These are phyloP conservation scores for Aristolochia californica DNA, from an alignment of 164 flowering plant genomes.

Conservation along the genomic window DNA sequence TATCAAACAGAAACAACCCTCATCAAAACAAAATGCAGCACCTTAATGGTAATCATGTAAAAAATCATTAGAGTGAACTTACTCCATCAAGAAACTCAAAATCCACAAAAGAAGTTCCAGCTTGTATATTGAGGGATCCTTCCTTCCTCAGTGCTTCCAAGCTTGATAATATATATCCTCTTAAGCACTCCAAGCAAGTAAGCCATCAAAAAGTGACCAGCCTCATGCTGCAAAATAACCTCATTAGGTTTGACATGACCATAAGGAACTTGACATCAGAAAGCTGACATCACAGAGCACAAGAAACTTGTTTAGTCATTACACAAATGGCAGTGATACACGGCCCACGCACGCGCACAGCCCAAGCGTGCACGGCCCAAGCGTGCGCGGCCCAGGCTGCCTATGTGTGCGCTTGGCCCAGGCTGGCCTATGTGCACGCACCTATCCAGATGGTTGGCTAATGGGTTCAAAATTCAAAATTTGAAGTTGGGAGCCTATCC, in stretches of 20 bases:
- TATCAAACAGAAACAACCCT: too few relatives aligned
- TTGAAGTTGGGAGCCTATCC: too few relatives aligned
- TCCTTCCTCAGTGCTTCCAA: slow-evolving; percentile 67
- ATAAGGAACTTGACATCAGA: neutral
- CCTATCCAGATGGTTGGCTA: too few relatives aligned
- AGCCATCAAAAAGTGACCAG: slow-evolving; percentile 91
- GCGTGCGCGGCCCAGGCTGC: too few relatives aligned
- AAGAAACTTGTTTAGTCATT: neutral
- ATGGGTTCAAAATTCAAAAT: too few relatives aligned
- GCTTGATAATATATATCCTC: slow-evolving; percentile 67
- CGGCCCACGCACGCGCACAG: too few relatives aligned
- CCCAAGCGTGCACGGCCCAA: too few relatives aligned
- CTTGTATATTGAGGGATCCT: slow-evolving; percentile 93
- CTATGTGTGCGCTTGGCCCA: too few relatives aligned
- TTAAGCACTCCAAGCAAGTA: slow-evolving; percentile 82
- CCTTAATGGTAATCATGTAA: too few relatives aligned
- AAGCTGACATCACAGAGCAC: neutral
- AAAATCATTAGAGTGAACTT: neutral
- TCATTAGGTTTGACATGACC: slow-evolving; percentile 1
- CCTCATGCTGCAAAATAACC: slow-evolving; percentile 69
- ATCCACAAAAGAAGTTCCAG: slow-evolving; percentile 94
- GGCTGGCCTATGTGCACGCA: too few relatives aligned
- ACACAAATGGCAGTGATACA: neutral
- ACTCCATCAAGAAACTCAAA: slow-evolving; percentile 86
- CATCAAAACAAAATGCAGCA: too few relatives aligned